A percentile compares a stretch with the other conserved stretches of the same genome.
Conservation (phyloP, 2,329 filamentous ascomycete genomes). For the Fusarium sp. region DNA sequence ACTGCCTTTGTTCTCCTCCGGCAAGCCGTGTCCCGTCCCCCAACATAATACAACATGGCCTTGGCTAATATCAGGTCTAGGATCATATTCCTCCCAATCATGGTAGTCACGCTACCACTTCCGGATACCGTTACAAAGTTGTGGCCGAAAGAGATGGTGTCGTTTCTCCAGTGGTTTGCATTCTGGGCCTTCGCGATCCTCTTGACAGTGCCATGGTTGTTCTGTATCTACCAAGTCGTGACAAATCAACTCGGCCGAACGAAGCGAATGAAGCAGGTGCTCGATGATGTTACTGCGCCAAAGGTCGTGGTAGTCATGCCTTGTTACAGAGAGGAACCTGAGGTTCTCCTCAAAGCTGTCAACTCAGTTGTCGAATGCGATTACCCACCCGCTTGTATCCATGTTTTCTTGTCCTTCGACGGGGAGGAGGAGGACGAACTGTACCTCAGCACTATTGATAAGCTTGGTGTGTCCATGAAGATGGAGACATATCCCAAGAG, state of each 20-base stretch:
- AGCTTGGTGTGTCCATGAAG: slow-evolving; percentile 81
- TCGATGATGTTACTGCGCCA: slow-evolving; percentile 86
- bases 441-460: slow-evolving; percentile 86
- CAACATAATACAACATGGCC: not conserved
- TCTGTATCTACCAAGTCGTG: slow-evolving; percentile 91
- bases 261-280: slow-evolving; percentile 82
- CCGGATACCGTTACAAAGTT: slow-evolving; percentile 75
- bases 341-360: slow-evolving; percentile 83
- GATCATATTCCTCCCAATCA: slow-evolving; percentile 87
- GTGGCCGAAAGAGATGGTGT: slow-evolving; percentile 76
- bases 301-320: slow-evolving; percentile 98
- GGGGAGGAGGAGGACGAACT: slow-evolving; percentile 89
- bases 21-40: slow-evolving; percentile 55
- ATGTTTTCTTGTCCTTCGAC: slow-evolving; percentile 95
- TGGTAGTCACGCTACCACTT: slow-evolving; percentile 90
- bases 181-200: slow-evolving; percentile 93
- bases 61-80: slow-evolving; percentile 53
- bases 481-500: slow-evolving; percentile 84
- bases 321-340: slow-evolving; percentile 91
- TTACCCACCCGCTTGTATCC: slow-evolving; percentile 90
- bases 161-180: slow-evolving; percentile 88
- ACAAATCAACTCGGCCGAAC: slow-evolving; percentile 85
- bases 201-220: slow-evolving; percentile 87
- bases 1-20: slow-evolving; percentile 78
- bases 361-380: slow-evolving; percentile 94